Conservation (phyloP, 768 basidiomycete species). For the Boletus rufocinnamomeus region DNA sequence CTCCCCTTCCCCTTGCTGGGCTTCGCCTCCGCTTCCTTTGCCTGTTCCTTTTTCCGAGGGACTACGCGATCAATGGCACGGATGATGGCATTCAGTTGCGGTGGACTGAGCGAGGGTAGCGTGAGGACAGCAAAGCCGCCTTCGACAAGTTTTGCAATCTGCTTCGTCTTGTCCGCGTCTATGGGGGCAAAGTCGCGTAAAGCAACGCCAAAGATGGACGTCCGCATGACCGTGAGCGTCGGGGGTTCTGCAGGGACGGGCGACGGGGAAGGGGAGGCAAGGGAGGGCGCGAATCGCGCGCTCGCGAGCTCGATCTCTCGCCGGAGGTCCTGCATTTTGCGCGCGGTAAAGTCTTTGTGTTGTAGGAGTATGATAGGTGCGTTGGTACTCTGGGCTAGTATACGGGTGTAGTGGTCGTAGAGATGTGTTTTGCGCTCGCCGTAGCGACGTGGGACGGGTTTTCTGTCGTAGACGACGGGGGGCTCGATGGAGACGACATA, state of each 20-base stretch:
- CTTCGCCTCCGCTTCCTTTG: slow-evolving; percentile 51
- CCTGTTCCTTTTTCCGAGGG: slow-evolving; percentile 57
- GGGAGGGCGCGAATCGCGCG: slow-evolving; percentile 37
- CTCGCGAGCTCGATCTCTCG: slow-evolving; percentile 63
- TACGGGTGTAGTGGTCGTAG: slow-evolving; percentile 74
- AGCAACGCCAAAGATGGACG: slow-evolving; percentile 78
- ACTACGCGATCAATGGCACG: slow-evolving; percentile 65
- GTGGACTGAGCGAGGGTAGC: slow-evolving; percentile 68
- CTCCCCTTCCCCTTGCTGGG: slow-evolving; percentile 46
- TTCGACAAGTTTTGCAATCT: slow-evolving; percentile 57
- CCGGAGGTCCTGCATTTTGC: slow-evolving; percentile 67
- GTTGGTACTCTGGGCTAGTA: slow-evolving; percentile 57
- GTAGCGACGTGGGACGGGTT: slow-evolving; percentile 66
- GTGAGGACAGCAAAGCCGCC: slow-evolving; percentile 68
- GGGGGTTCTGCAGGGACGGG: slow-evolving; percentile 41
- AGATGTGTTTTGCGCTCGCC: slow-evolving; percentile 78
- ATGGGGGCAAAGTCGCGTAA: slow-evolving; percentile 60
- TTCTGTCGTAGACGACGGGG: slow-evolving; percentile 52
- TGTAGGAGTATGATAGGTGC: slow-evolving; percentile 77
- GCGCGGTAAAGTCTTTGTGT: slow-evolving; percentile 73
- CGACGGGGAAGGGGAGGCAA: slow-evolving; percentile 37
- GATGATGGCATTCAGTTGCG: slow-evolving; percentile 66
- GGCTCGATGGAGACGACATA: slow-evolving; percentile 62
- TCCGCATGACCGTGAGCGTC: slow-evolving; percentile 68
- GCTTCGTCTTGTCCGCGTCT: slow-evolving; percentile 46